Conservation (phyloP, 371 early-diverging fungal genomes). For the Rhizopus delemar region DNA sequence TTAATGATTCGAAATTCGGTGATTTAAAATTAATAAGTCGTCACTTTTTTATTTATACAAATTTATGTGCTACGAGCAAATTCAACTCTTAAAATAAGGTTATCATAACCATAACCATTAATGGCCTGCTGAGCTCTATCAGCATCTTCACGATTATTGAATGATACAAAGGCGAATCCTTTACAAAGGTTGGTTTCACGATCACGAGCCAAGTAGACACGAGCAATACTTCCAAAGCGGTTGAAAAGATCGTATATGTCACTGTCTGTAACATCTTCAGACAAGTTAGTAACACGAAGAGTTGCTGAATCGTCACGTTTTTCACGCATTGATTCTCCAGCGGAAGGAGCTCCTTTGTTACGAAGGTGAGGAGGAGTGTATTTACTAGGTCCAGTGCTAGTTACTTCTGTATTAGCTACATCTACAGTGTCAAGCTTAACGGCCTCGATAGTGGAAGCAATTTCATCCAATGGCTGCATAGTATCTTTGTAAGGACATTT, state of each 20-base stretch:
- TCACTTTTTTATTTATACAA: neutral
- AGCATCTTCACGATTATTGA: slow-evolving; percentile 78
- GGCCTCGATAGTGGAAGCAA: slow-evolving; percentile 47
- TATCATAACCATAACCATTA: slow-evolving; percentile 93
- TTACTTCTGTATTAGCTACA: slow-evolving; percentile 24
- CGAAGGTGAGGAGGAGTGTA: slow-evolving; percentile 89
- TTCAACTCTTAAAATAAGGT: slow-evolving; percentile 90
- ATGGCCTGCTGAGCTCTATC: slow-evolving; percentile 82
- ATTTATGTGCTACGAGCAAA: slow-evolving; percentile 54
- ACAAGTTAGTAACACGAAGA: slow-evolving; percentile 94
- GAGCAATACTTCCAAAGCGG: slow-evolving; percentile 79
- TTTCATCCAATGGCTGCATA: slow-evolving; percentile 71
- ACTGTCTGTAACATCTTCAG: slow-evolving; percentile 87
- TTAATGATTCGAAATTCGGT: neutral
- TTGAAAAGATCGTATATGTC: slow-evolving; percentile 90
- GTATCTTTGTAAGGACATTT: slow-evolving; percentile 98
- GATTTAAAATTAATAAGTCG: neutral
- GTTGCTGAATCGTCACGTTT: slow-evolving; percentile 84
- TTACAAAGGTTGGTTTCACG: slow-evolving; percentile 85
- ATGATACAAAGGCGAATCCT: slow-evolving; percentile 96
- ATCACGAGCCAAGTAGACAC: slow-evolving; percentile 86
- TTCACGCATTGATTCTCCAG: slow-evolving; percentile 57
- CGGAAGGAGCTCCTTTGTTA: slow-evolving; percentile 41
- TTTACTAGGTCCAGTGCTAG: slow-evolving; percentile 52
- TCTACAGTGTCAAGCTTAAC: slow-evolving; percentile 39